Evolutionary conservation across 306 rosid genomes (phyloP).

Genomic region (Chamaecrista fasciculata): DNA sequence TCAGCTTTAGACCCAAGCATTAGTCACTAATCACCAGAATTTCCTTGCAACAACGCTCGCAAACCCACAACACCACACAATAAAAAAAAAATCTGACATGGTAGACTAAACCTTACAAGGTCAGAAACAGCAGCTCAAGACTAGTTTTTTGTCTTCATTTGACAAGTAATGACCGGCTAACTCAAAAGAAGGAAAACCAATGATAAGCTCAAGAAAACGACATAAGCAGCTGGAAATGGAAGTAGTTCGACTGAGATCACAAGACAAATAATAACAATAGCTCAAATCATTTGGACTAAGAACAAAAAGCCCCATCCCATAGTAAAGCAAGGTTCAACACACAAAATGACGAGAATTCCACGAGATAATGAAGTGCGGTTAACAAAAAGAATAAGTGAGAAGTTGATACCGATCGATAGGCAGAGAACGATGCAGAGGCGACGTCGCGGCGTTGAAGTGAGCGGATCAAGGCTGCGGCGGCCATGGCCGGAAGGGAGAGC

Average conservation of each 20-base stretch:
- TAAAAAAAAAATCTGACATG: too few relatives aligned
- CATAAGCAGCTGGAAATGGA: not conserved
- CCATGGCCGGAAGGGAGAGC: constrained; percentile 36
- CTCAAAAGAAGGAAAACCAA: not conserved
- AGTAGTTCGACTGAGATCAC: not conserved
- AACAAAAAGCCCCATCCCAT: not conserved
- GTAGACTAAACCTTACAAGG: too few relatives aligned
- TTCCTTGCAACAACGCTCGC: too few relatives aligned
- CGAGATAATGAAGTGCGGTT: not conserved
- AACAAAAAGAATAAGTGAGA: not conserved
- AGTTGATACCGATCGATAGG: constrained; percentile 56
- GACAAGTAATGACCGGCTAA: too few relatives aligned
- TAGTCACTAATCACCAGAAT: too few relatives aligned
- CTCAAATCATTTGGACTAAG: not conserved
- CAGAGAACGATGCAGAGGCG: constrained; percentile 41
- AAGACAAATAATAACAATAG: not conserved
- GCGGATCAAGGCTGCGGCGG: constrained; percentile 51
- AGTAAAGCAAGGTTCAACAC: not conserved
- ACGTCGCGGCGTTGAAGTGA: constrained; percentile 52
- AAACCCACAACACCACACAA: too few relatives aligned
- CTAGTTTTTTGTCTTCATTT: too few relatives aligned
- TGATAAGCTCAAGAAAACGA: not conserved
- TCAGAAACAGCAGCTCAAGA: too few relatives aligned
- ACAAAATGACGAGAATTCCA: not conserved
- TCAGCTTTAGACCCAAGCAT: too few relatives aligned